phyloP scores from a whole-genome alignment of 2,329 filamentous ascomycete genomes.

The Penicillium sp. region DNA sequence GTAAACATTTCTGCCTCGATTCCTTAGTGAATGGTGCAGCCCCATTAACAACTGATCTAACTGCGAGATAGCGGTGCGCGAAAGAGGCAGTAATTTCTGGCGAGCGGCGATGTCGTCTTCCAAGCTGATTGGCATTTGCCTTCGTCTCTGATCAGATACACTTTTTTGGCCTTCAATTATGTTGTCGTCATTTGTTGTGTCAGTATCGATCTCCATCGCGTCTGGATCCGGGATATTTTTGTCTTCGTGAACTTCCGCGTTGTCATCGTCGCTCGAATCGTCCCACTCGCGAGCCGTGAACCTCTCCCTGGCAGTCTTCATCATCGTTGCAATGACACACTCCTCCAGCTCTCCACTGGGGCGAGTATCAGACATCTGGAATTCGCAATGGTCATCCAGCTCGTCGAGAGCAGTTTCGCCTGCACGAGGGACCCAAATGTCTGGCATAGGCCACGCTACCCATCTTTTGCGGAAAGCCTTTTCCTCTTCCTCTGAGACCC shows the following conservation, averaged over 20 bases:
- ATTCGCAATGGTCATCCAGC: slow-evolving; percentile 54
- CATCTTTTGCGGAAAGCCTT: slow-evolving; percentile 60
- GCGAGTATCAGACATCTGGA: slow-evolving; percentile 47
- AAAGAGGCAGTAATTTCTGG: slow-evolving; percentile 64
- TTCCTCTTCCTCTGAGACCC: slow-evolving; percentile 10
- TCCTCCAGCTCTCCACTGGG: slow-evolving; percentile 69
- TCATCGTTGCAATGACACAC: slow-evolving; percentile 64
- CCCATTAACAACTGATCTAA: slow-evolving; percentile 69
- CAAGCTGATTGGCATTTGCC: slow-evolving; percentile 29
- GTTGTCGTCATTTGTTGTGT: slow-evolving; percentile 13
- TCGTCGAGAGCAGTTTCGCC: slow-evolving; percentile 53
- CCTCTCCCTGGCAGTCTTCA: slow-evolving; percentile 67
- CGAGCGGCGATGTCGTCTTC: slow-evolving; percentile 41
- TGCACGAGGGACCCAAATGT: slow-evolving; percentile 60
- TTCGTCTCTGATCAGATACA: neutral
- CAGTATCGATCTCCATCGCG: slow-evolving; percentile 19
- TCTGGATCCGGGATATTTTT: slow-evolving; percentile 17
- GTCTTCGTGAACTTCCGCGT: neutral
- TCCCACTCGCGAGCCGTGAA: slow-evolving; percentile 51
- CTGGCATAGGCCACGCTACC: slow-evolving; percentile 81
- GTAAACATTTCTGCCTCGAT: slow-evolving; percentile 40
- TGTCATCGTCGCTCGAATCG: neutral
- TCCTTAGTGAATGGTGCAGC: slow-evolving; percentile 66
- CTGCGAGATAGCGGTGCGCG: slow-evolving; percentile 68
- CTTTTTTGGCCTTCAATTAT: neutral